Percentiles rank a stretch among this genome's conserved stretches.
These are phyloP conservation scores for Leucocoprinus leucothites DNA, from an alignment of 768 basidiomycete genomes.

Conservation along the genomic window DNA sequence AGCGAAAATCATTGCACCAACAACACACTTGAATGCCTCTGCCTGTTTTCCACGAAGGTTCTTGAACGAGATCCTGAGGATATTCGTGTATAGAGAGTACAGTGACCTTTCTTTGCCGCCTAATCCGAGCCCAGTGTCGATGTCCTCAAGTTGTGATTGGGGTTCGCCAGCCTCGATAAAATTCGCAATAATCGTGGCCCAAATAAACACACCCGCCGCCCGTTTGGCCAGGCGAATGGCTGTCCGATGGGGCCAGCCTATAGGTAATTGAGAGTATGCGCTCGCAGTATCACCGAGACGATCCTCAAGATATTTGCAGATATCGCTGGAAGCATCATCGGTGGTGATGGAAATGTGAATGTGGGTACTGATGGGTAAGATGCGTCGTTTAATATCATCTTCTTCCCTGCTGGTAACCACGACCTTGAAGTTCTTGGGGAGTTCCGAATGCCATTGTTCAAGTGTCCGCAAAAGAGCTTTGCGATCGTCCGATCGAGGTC, in stretches of 20 bases:
- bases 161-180: conserved; percentile 19
- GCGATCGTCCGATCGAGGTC: too few relatives aligned
- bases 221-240: conserved; percentile 19
- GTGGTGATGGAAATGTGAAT: conserved; percentile 18
- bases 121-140: conserved; percentile 13
- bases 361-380: conserved; percentile 13
- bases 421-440: too few relatives aligned
- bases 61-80: too few relatives aligned
- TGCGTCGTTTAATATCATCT: conserved; percentile 13
- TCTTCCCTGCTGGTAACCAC: too few relatives aligned
- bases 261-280: conserved; percentile 8
- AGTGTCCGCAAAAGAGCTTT: too few relatives aligned
- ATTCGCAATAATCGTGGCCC: conserved; percentile 21
- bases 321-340: too few relatives aligned
- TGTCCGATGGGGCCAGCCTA: conserved; percentile 18
- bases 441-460: too few relatives aligned
- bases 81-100: too few relatives aligned
- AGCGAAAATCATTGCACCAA: conserved; percentile 22
- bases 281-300: too few relatives aligned
- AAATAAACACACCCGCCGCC: conserved; percentile 28
- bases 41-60: too few relatives aligned
- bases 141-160: conserved; percentile 12
- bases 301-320: conserved; percentile 18
- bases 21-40: conserved; percentile 15
- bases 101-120: too few relatives aligned